Percentiles rank a stretch among this genome's conserved stretches.
Conservation (phyloP, 2,329 filamentous ascomycete genomes). For the Pseudofabraea citricarpa region DNA sequence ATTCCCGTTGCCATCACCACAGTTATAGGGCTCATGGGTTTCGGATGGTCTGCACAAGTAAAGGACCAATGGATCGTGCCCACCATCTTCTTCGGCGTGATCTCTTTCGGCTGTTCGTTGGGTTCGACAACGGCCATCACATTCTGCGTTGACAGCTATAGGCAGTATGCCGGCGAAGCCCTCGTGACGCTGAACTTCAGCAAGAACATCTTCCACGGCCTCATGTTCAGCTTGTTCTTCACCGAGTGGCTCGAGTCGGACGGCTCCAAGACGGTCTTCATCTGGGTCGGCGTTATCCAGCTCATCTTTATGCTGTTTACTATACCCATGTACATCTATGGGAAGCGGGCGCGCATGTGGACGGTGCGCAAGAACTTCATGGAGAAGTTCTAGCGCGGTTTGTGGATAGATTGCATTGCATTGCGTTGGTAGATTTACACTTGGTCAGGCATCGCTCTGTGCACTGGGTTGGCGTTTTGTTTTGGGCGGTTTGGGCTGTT, state of each 20-base stretch:
- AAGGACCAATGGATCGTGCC: conserved; percentile 84
- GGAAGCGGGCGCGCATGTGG: conserved; percentile 91
- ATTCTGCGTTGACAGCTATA: conserved; percentile 89
- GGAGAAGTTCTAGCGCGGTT: conserved; percentile 68
- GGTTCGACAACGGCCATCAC: conserved; percentile 90
- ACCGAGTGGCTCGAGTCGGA: conserved; percentile 74
- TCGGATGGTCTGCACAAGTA: conserved; percentile 83
- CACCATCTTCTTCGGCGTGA: conserved; percentile 85
- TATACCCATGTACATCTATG: conserved; percentile 91
- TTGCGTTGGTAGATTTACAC: no score
- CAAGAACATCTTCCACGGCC: conserved; percentile 89
- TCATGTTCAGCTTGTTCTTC: conserved; percentile 86
- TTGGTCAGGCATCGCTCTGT: no score
- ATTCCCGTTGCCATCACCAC: conserved; percentile 74
- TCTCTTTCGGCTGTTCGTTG: conserved; percentile 87
- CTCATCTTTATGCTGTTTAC: conserved; percentile 67
- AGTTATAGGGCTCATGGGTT: conserved; percentile 84
- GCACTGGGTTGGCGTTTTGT: no score
- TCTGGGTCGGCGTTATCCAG: conserved; percentile 84
- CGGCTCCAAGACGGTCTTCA: conserved; percentile 72
- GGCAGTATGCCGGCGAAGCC: conserved; percentile 89
- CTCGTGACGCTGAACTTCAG: conserved; percentile 90
- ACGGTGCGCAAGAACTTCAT: conserved; percentile 81
- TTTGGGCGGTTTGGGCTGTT: no score
- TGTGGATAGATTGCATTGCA: no score